phyloP scores from a whole-genome alignment of 2,329 filamentous ascomycete species.

The Coleophoma eucalyptorum region DNA sequence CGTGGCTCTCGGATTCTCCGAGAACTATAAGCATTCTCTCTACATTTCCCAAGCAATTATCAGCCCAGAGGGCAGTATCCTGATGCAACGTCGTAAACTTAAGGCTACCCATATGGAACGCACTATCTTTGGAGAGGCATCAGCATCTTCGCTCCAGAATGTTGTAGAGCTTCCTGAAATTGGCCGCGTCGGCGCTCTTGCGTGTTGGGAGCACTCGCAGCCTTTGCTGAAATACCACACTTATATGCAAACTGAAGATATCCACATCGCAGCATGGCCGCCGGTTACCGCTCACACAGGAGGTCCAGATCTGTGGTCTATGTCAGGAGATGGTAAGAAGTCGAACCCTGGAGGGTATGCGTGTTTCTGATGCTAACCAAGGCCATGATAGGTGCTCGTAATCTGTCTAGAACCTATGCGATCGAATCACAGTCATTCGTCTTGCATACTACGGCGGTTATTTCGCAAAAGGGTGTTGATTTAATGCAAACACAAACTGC shows the following conservation, averaged over 20 bases:
- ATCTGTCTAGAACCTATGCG: conserved; percentile 51
- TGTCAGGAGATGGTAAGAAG: conserved; percentile 11
- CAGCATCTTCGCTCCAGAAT: conserved; percentile 41
- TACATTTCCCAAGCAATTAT: conserved; percentile 49
- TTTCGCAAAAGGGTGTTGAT: conserved; percentile 46
- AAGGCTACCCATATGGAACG: conserved; percentile 53
- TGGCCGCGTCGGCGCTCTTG: conserved; percentile 17
- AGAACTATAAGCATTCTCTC: conserved; percentile 41
- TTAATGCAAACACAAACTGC: conserved; percentile 8
- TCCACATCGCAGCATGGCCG: conserved; percentile 53
- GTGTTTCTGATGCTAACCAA: too few relatives aligned
- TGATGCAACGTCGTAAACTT: conserved; percentile 53
- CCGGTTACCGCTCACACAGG: conserved; percentile 46
- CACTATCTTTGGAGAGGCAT: conserved; percentile 51
- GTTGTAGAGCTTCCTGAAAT: conserved; percentile 18
- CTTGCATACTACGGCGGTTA: conserved; percentile 49
- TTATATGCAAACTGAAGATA: conserved; percentile 42
- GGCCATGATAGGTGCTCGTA: conserved; percentile 39
- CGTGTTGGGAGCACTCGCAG: conserved; percentile 37
- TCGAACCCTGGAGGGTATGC: neutral
- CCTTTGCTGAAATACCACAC: conserved; percentile 49
- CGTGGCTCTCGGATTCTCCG: conserved; percentile 46
- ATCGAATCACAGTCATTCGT: conserved; percentile 54
- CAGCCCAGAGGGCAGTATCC: conserved; percentile 40
- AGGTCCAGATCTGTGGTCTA: conserved; percentile 12